Conservation (phyloP, 2,329 filamentous ascomycete species). For the Apiospora phragmitis region DNA sequence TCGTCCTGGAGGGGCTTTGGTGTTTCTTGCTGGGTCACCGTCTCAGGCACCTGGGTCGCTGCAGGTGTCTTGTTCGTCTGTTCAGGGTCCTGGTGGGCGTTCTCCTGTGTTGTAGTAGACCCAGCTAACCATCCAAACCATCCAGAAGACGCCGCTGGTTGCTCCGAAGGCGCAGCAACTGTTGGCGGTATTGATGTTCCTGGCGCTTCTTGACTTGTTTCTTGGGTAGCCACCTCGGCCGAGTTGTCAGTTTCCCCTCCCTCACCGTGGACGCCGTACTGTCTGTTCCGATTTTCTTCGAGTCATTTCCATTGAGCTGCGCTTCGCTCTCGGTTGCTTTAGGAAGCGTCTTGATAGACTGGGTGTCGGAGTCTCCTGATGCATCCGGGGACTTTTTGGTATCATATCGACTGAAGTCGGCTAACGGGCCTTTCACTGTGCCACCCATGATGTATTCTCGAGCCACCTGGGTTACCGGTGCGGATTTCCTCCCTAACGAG, state of each 20-base stretch:
- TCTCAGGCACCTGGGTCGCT: background rate
- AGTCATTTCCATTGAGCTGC: background rate
- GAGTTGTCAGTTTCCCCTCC: background rate
- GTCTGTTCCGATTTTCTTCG: background rate
- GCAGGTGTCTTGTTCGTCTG: background rate
- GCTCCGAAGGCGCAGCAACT: conserved; percentile 14
- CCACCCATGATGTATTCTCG: conserved; percentile 62
- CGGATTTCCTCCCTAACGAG: conserved; percentile 57
- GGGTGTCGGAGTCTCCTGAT: conserved; percentile 31
- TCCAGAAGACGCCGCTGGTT: conserved; percentile 6
- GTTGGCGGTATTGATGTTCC: background rate
- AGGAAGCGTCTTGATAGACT: conserved; percentile 31
- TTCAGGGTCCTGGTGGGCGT: background rate
- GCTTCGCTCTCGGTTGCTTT: conserved; percentile 21
- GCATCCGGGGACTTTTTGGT: conserved; percentile 37
- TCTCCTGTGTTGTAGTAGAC: background rate
- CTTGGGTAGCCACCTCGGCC: background rate
- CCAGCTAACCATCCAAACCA: conserved; percentile 8
- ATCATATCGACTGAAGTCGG: conserved; percentile 55
- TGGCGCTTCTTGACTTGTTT: background rate
- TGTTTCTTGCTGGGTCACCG: background rate
- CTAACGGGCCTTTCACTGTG: conserved; percentile 45
- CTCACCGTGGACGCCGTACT: background rate
- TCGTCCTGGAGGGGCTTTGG: conserved; percentile 11
- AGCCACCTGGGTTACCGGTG: conserved; percentile 58